Base-by-base conservation (phyloP, 2,329 filamentous ascomycete species). In the Aspergillus sp. region DNA sequence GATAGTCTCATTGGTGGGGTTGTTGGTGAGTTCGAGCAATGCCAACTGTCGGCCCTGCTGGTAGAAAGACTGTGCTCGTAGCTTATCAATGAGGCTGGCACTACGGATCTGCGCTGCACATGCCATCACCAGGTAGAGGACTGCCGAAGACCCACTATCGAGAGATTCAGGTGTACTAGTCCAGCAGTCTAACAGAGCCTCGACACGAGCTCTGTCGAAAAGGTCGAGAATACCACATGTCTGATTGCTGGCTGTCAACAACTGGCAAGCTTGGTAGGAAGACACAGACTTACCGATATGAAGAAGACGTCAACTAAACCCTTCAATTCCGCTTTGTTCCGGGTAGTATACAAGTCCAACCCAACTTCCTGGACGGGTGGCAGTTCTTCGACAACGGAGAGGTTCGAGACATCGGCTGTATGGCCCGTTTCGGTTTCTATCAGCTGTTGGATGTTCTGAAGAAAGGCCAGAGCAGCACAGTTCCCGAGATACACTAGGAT, bases 61-160 rank as follows among this genome's bases (percentile, higher is more conserved):
- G 24, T 49, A 49, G 24, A 49, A 49, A 9, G 47, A 35, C 16
- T 49, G 47, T 17, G 47, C 47, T 14, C 38, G 40, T 30, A 20
- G 11, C n/a, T 47, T 14, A 19, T 35, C 35, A 14, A 47, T 1
- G 6, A 35, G 26, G 20, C 32, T 22, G 16, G 45, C 19, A 3
- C 30, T 35, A 14, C 35, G 45, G 3, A 35, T 35, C 14, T 47
- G 45, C 4, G 45, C 45, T 8, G 45, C 45, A 20, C 35, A 47
- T 3, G 45, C 45, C 13, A 47, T 32, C 8, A 47, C 35, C 3
- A 47, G 45, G 17, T 22, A 35, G 30, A 38, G 16, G 14, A 38
- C 35, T n/a, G 35, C 35, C 3, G 35, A n/a, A 13, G 35, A 17
- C 16, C 35, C 35, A 17, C 35, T 38, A 17, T n/a, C 14, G 35